Conservation (phyloP, 768 basidiomycete species). For the Agaricus blazei region DNA sequence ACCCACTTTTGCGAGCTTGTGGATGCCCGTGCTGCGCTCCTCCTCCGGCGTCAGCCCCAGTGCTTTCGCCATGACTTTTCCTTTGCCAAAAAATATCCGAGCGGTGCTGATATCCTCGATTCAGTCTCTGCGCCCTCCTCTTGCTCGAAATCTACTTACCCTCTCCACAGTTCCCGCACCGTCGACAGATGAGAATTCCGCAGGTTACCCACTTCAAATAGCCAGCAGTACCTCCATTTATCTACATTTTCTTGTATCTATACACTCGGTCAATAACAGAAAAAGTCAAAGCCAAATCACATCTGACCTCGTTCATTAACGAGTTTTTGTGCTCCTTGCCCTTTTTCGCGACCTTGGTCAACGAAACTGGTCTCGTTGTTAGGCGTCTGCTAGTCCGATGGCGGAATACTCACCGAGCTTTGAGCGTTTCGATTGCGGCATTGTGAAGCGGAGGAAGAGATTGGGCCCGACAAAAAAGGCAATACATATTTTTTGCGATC, state of each 20-base stretch:
- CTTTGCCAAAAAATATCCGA: conserved; percentile 84
- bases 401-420: conserved; percentile 66
- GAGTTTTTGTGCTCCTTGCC: conserved; percentile 86
- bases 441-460: conserved; percentile 30
- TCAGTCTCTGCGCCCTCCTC: background rate
- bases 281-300: background rate
- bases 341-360: conserved; percentile 94
- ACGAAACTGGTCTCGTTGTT: conserved; percentile 54
- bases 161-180: conserved; percentile 90
- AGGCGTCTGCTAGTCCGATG: conserved; percentile 1
- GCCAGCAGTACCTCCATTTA: conserved; percentile 93
- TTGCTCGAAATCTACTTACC: conserved; percentile 41
- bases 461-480: conserved; percentile 42
- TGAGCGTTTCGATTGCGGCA: conserved; percentile 88
- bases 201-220: conserved; percentile 95
- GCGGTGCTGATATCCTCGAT: conserved; percentile 53
- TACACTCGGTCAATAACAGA: conserved; percentile 1
- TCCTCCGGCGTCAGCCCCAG: conserved; percentile 83
- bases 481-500: background rate
- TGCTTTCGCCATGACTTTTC: conserved; percentile 93
- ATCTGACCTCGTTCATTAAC: conserved; percentile 70
- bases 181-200: conserved; percentile 92
- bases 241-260: conserved; percentile 82
- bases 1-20: conserved; percentile 73
- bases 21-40: conserved; percentile 75